Conservation (phyloP, 169 alveolate genomes). For the Sarcocystis neurona region DNA sequence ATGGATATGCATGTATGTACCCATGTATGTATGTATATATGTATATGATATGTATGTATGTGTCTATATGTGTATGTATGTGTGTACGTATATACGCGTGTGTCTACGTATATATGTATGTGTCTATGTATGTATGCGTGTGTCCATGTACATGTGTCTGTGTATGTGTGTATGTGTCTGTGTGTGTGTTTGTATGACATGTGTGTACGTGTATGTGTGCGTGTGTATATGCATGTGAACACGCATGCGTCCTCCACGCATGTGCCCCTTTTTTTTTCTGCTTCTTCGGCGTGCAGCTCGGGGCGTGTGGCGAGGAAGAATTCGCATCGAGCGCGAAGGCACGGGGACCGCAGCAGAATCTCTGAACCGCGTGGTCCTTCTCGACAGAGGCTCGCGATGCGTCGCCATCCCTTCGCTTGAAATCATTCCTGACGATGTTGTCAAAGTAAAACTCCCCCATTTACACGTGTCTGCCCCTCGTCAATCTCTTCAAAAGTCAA, state of each 20-base stretch:
- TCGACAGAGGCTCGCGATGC: slow-evolving; percentile 73
- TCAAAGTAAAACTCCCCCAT: slow-evolving; percentile 32
- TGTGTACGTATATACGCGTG: too few relatives aligned
- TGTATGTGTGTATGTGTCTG: neutral
- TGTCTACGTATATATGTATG: neutral
- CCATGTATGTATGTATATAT: too few relatives aligned
- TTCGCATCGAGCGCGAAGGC: slow-evolving; percentile 71
- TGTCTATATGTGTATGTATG: too few relatives aligned
- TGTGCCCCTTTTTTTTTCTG: neutral
- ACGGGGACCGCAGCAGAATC: slow-evolving; percentile 70
- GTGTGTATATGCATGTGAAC: neutral
- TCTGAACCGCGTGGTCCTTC: slow-evolving; percentile 66
- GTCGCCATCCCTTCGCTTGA: slow-evolving; percentile 74
- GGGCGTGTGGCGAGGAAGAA: slow-evolving; percentile 74
- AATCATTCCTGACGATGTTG: slow-evolving; percentile 72
- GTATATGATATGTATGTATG: too few relatives aligned
- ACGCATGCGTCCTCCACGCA: neutral
- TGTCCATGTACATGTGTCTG: neutral
- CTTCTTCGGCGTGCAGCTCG: slow-evolving; percentile 43
- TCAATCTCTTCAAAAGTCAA: too few relatives aligned
- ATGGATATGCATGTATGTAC: too few relatives aligned
- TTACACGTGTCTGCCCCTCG: too few relatives aligned
- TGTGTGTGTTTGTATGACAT: neutral
- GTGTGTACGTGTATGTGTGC: neutral
- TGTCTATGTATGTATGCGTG: neutral